A percentile compares a stretch with the other conserved stretches of the same genome.
phyloP scores from a whole-genome alignment of 495 filamentous ascomycete species.

The Tetracladium setigerum region DNA sequence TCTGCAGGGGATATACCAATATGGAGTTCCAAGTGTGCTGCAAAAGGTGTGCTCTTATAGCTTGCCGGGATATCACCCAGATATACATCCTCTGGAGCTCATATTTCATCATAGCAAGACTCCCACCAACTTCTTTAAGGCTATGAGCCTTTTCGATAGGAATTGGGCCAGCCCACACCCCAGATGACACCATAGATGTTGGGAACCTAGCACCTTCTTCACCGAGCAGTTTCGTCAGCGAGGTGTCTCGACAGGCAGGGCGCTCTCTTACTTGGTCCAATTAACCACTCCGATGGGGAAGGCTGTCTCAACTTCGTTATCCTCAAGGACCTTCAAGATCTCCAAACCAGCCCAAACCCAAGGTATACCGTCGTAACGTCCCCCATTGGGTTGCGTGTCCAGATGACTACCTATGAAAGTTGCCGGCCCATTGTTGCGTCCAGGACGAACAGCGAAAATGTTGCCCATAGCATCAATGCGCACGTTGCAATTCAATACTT shows the following conservation, averaged over 20 bases:
- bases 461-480: slow-evolving; percentile 31
- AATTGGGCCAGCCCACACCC: slow-evolving; percentile 65
- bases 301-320: slow-evolving; percentile 55
- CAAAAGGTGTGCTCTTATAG: slow-evolving; percentile 55
- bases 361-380: slow-evolving; percentile 66
- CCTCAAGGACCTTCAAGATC: slow-evolving; percentile 54
- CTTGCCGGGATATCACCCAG: slow-evolving; percentile 47
- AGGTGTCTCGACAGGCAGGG: too few relatives aligned
- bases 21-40: slow-evolving; percentile 74
- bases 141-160: too few relatives aligned
- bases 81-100: slow-evolving; percentile 65
- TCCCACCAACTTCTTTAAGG: slow-evolving; percentile 42
- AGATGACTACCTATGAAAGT: slow-evolving; percentile 65
- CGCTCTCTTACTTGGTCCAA: too few relatives aligned
- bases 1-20: too few relatives aligned
- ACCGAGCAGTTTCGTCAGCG: too few relatives aligned
- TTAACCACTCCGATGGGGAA: slow-evolving; percentile 66
- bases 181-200: slow-evolving; percentile 63
- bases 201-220: slow-evolving; percentile 76
- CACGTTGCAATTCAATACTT: slow-evolving; percentile 48
- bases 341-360: slow-evolving; percentile 67
- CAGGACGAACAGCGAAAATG: slow-evolving; percentile 62
- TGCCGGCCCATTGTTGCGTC: slow-evolving; percentile 23
- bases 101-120: slow-evolving; percentile 56
- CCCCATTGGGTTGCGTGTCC: slow-evolving; percentile 68